Percentiles rank a stretch among this genome's conserved stretches.
Conservation (phyloP, 169 alveolate genomes). For the Cryptosporidium ubiquitum region DNA sequence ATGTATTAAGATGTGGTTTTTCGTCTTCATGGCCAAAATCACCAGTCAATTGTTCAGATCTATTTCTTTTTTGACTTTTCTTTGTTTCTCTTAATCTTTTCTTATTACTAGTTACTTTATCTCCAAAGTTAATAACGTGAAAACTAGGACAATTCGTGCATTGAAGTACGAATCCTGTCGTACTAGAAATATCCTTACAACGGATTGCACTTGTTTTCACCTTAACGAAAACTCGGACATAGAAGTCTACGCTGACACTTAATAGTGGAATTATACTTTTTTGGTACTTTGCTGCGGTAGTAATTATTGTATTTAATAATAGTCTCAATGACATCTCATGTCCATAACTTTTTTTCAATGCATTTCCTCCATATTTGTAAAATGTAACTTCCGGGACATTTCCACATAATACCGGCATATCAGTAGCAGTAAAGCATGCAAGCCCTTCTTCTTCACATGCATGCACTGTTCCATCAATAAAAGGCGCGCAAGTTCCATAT, state of each 20-base stretch:
- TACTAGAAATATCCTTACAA: constrained; percentile 87
- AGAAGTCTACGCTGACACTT: constrained; percentile 92
- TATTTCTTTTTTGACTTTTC: neutral
- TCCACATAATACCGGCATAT: constrained; percentile 96
- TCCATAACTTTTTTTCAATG: constrained; percentile 87
- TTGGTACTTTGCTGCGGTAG: constrained; percentile 91
- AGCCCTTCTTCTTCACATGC: constrained; percentile 91
- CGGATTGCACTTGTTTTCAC: constrained; percentile 85
- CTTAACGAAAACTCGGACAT: constrained; percentile 90
- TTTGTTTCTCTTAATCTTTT: constrained; percentile 29
- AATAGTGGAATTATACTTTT: constrained; percentile 88
- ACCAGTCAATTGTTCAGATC: constrained; percentile 2
- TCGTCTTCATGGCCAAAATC: neutral
- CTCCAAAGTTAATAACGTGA: constrained; percentile 82
- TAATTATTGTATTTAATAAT: constrained; percentile 86
- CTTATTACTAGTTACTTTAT: constrained; percentile 20
- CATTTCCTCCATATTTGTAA: constrained; percentile 92
- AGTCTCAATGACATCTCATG: constrained; percentile 92
- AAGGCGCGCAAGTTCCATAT: constrained; percentile 93
- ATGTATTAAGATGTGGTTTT: neutral
- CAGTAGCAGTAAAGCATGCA: constrained; percentile 93
- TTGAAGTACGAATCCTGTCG: constrained; percentile 86
- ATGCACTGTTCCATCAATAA: constrained; percentile 90
- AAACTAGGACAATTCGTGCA: constrained; percentile 86
- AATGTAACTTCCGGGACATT: constrained; percentile 92